Base-by-base conservation (phyloP, 1,284 basidiomycete genomes). In the Fomitopsis palustris region DNA sequence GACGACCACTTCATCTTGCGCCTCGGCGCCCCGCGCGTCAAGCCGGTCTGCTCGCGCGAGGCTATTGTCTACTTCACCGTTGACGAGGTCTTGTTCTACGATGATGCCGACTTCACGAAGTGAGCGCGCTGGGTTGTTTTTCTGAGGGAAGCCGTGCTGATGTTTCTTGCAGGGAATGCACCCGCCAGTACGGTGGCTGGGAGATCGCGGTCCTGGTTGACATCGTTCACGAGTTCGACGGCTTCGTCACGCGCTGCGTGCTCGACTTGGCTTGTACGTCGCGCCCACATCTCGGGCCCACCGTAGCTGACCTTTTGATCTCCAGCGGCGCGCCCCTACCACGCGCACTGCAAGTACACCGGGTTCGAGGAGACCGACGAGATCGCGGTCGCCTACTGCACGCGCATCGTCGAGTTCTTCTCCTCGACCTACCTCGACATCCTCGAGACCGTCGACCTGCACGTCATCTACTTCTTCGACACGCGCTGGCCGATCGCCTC, bases 201-300 rank as follows among this genome's bases (percentile, higher is more conserved):
- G 66, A 66, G 59, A 64, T 75, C 39, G 69, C 70, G 0, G 58
- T 74, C 58, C 61, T 75, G 16, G 66, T 74, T 39, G 67, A 70
- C 42, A 61, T 73, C 9, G 47, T 65, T 37, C 61, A 68, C 33
- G 61, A 62, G 39, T 62, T 57, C 12, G 63, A 65, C 37, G 69
- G 67, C 9, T 58, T 61, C 25, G 59, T 67, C 9, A 67, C 60
- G 25, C 66, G 63, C 19, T 65, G 71, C 57, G 60, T 45, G 39
- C 62, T 73, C 33, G 67, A 72, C 29, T 39, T 72, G 16, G 43
- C 55, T 4, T 65, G 70, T 74, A 61, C 56, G 72, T 65, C n/a
- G 17, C 33, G 17, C 8, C 16, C 27, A n/a, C 12, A 17, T 14
- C 12, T 4, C 17, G 16, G 6, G 9, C 10, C 29, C 45, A n/a